Conservation (phyloP, 306 rosid genomes). For the Trifolium dubium region DNA sequence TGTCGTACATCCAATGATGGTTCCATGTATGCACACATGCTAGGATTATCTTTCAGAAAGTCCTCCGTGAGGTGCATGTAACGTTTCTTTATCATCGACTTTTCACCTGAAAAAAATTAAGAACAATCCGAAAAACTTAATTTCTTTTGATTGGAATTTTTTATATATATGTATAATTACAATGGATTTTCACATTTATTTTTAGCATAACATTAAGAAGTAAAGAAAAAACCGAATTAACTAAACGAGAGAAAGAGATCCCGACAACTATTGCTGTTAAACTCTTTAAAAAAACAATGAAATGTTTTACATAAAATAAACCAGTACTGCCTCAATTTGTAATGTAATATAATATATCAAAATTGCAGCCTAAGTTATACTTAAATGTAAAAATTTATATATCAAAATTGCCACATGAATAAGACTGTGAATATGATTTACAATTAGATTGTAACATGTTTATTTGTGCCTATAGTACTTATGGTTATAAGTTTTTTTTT, state of each 20-base stretch:
- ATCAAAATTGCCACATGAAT: not conserved
- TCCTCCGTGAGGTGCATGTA: conserved; percentile 64
- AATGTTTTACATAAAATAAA: not conserved
- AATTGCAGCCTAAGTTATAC: not conserved
- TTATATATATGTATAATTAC: too few relatives aligned
- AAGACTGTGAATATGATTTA: not conserved
- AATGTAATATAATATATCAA: too few relatives aligned
- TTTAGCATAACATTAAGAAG: too few relatives aligned
- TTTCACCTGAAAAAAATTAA: conserved; percentile 52
- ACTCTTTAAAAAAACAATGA: too few relatives aligned
- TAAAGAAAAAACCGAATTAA: too few relatives aligned
- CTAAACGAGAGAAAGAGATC: too few relatives aligned
- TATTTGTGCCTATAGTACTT: not conserved
- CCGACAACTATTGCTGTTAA: too few relatives aligned
- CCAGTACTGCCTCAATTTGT: too few relatives aligned
- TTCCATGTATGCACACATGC: conserved; percentile 62
- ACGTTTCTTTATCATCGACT: conserved; percentile 65
- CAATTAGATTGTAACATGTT: not conserved
- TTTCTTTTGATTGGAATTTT: too few relatives aligned
- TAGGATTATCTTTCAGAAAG: conserved; percentile 50
- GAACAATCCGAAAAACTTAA: not conserved
- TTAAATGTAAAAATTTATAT: not conserved
- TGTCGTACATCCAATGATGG: conserved; percentile 66
- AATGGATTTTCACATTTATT: too few relatives aligned
- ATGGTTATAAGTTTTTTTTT: not conserved